Evolutionary conservation across 2,329 filamentous ascomycete species (phyloP).

Genomic region (Alternaria rosae): DNA sequence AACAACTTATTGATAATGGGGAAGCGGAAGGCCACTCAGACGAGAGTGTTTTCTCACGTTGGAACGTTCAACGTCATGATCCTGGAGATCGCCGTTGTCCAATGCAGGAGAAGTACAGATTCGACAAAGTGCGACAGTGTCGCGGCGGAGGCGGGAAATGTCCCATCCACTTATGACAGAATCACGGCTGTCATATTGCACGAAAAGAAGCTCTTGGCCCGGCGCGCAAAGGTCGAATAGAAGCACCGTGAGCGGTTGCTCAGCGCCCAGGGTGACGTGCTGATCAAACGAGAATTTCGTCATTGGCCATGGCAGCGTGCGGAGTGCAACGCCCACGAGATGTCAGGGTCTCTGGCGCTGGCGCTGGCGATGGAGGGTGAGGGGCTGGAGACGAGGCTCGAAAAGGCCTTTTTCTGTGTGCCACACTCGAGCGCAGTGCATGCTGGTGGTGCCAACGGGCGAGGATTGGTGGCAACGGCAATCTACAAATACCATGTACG

Average conservation of each 20-base stretch:
- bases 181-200: slow-evolving; percentile 1
- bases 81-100: slow-evolving; percentile 28
- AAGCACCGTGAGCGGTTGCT: slow-evolving; percentile 19
- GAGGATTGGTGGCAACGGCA: slow-evolving; percentile 12
- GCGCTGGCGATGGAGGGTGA: background rate
- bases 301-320: slow-evolving; percentile 14
- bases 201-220: slow-evolving; percentile 19
- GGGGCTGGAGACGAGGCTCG: background rate
- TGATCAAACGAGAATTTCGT: slow-evolving; percentile 29
- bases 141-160: slow-evolving; percentile 11
- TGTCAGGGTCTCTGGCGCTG: background rate
- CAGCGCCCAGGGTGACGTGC: slow-evolving; percentile 20
- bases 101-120: slow-evolving; percentile 11
- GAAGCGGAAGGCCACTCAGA: slow-evolving; percentile 19
- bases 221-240: slow-evolving; percentile 17
- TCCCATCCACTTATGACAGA: slow-evolving; percentile 6
- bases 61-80: slow-evolving; percentile 30
- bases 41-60: slow-evolving; percentile 14
- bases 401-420: background rate
- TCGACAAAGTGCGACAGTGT: slow-evolving; percentile 10
- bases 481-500: slow-evolving; percentile 4
- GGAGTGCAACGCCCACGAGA: background rate
- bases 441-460: background rate
- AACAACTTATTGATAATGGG: slow-evolving; percentile 16
- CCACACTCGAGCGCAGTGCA: background rate